These are phyloP conservation scores for Datura wrightii DNA, from an alignment of 257 asterid genomes.

Conservation along the genomic window DNA sequence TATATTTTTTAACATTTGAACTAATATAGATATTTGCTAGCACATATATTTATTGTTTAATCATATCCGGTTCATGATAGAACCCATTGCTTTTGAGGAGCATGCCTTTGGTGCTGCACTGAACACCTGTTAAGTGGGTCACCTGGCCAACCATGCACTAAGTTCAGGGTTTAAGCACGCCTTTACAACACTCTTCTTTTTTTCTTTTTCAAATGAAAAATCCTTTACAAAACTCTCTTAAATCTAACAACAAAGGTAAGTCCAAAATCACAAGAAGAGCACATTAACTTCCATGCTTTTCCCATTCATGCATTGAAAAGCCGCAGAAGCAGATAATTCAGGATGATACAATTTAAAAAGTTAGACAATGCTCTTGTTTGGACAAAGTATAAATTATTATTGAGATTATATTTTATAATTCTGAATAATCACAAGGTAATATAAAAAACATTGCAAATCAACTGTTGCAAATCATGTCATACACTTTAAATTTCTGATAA, in stretches of 20 bases:
- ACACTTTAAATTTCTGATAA: background rate
- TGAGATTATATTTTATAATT: background rate
- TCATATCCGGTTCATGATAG: background rate
- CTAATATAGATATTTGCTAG: background rate
- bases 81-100: background rate
- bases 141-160: background rate
- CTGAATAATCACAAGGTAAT: conserved; percentile 7
- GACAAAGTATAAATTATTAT: background rate
- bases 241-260: background rate
- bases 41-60: background rate
- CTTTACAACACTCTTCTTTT: background rate
- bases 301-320: background rate
- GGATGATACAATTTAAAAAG: background rate
- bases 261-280: background rate
- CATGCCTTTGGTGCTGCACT: background rate
- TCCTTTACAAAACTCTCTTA: background rate
- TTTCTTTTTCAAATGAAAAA: background rate
- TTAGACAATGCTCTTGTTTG: background rate
- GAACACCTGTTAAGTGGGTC: background rate
- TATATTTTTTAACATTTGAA: no score
- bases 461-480: background rate
- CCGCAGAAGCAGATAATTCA: no score
- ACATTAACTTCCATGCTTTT: background rate
- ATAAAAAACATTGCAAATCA: background rate
- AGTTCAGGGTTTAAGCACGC: background rate